phyloP scores from a whole-genome alignment of 371 early-diverging fungal genomes.

The Saksenaea vasiformis region DNA sequence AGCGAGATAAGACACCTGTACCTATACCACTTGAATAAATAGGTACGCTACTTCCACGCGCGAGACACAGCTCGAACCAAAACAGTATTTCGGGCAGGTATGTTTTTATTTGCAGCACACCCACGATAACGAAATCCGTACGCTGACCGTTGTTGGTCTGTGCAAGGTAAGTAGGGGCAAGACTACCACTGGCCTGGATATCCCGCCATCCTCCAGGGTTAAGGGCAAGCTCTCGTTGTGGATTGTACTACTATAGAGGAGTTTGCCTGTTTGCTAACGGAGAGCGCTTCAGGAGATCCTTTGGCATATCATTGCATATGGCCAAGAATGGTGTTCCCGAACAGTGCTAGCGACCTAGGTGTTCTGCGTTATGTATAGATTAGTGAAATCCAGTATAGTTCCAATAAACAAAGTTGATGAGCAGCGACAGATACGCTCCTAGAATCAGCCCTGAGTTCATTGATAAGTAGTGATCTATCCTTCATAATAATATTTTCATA shows the following conservation, averaged over 20 bases:
- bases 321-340: background rate
- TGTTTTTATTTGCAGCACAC: background rate
- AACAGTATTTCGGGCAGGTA: background rate
- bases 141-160: background rate
- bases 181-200: background rate
- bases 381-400: no score
- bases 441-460: no score
- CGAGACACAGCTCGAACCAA: background rate
- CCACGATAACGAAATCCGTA: background rate
- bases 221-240: background rate
- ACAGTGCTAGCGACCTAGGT: background rate
- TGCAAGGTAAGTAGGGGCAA: background rate
- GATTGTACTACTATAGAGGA: background rate
- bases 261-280: background rate
- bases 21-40: background rate
- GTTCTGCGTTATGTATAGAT: no score
- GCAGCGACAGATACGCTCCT: no score
- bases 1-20: background rate
- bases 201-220: background rate
- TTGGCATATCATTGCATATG: background rate
- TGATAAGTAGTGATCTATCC: no score
- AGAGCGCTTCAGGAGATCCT: background rate
- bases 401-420: no score
- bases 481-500: no score
- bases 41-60: background rate